Conservation (phyloP, 1,139 yeast genomes). For the Kodamaea alishanica region DNA sequence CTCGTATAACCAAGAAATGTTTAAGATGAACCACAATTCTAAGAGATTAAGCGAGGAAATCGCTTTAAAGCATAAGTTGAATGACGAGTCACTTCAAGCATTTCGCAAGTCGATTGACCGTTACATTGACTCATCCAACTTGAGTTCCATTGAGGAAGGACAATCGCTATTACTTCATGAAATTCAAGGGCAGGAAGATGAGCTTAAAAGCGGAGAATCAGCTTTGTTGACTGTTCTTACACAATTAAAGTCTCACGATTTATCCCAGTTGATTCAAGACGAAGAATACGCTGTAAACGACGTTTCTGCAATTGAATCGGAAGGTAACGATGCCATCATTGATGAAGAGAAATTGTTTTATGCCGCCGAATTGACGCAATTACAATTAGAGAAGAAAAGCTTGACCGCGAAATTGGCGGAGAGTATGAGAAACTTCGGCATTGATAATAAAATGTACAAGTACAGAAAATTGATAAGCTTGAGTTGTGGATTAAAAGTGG, state of each 20-base stretch:
- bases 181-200: slow-evolving; percentile 22
- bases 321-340: slow-evolving; percentile 16
- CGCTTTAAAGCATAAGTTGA: slow-evolving; percentile 19
- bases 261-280: slow-evolving; percentile 47
- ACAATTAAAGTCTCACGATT: slow-evolving; percentile 38
- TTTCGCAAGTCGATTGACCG: slow-evolving; percentile 7
- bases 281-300: slow-evolving; percentile 31
- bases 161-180: slow-evolving; percentile 20
- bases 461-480: slow-evolving; percentile 78
- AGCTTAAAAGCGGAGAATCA: slow-evolving; percentile 34
- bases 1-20: slow-evolving; percentile 31
- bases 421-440: slow-evolving; percentile 36
- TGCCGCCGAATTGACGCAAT: slow-evolving; percentile 45
- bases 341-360: slow-evolving; percentile 22
- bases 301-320: slow-evolving; percentile 8
- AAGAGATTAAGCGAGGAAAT: slow-evolving; percentile 19
- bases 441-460: slow-evolving; percentile 63
- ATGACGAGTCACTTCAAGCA: slow-evolving; percentile 14
- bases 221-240: slow-evolving; percentile 21
- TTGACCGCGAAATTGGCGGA: slow-evolving; percentile 38
- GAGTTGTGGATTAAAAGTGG: slow-evolving; percentile 76
- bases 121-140: slow-evolving; percentile 10
- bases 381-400: slow-evolving; percentile 51
- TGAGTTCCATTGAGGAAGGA: slow-evolving; percentile 30
- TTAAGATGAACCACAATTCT: slow-evolving; percentile 20